These are phyloP conservation scores for Prunella vulgaris DNA, from an alignment of 257 asterid genomes.

Conservation along the genomic window DNA sequence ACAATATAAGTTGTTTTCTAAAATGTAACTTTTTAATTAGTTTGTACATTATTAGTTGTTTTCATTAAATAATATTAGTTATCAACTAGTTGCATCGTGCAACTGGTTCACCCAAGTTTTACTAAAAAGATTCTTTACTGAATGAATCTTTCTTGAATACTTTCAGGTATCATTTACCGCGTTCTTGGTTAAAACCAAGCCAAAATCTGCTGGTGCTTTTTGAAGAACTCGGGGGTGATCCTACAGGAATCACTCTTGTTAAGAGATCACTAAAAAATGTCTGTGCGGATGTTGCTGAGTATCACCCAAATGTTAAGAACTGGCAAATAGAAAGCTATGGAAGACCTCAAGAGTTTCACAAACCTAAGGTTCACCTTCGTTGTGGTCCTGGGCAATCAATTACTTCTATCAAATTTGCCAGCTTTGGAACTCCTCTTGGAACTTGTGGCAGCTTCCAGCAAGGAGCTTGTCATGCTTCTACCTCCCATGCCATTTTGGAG, in stretches of 20 bases:
- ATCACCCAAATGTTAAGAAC: conserved; percentile 76
- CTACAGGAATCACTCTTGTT: conserved; percentile 60
- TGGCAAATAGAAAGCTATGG: conserved; percentile 83
- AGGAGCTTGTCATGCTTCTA: conserved; percentile 88
- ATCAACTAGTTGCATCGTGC: too few relatives aligned
- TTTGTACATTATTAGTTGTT: too few relatives aligned
- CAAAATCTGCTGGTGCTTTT: conserved; percentile 74
- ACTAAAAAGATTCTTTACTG: background rate
- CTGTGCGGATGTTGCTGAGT: conserved; percentile 81
- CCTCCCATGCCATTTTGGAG: conserved; percentile 49
- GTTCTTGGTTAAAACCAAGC: conserved; percentile 79
- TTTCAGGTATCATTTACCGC: conserved; percentile 89
- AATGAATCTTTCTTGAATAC: background rate
- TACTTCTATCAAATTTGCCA: conserved; percentile 83
- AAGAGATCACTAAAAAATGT: conserved; percentile 70
- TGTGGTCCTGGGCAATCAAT: conserved; percentile 67
- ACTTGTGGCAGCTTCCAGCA: conserved; percentile 83
- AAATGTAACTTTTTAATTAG: too few relatives aligned
- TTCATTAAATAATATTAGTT: too few relatives aligned
- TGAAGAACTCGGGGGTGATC: conserved; percentile 94
- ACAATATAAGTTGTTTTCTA: too few relatives aligned
- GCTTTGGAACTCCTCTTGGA: conserved; percentile 93
- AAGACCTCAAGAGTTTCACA: conserved; percentile 47
- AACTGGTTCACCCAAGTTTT: too few relatives aligned
- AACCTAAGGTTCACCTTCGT: conserved; percentile 66